Percentiles rank a stretch among this genome's conserved stretches.
These are phyloP conservation scores for Diaporthe aspalathi DNA, from an alignment of 2,329 filamentous ascomycete genomes.

Conservation along the genomic window DNA sequence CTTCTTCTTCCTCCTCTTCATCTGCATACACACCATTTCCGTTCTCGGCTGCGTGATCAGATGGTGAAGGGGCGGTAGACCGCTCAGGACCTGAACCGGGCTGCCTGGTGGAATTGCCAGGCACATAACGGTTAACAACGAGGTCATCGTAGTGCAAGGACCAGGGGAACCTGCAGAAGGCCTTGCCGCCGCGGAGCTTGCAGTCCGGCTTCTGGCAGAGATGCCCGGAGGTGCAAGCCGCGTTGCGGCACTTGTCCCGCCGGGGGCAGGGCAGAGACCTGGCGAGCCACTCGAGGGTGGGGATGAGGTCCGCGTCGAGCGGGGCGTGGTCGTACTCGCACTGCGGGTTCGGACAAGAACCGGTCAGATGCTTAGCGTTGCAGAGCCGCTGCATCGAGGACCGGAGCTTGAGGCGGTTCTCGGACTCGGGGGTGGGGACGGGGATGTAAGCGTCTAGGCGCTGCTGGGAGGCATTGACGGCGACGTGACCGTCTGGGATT, in stretches of 20 bases:
- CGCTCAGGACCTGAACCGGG: neutral
- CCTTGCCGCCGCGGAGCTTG: slow-evolving; percentile 47
- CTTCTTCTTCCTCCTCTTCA: slow-evolving; percentile 2
- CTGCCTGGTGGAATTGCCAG: neutral
- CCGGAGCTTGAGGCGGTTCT: slow-evolving; percentile 42
- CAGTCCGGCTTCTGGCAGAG: slow-evolving; percentile 49
- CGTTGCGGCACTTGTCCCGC: slow-evolving; percentile 44
- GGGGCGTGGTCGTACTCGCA: slow-evolving; percentile 48
- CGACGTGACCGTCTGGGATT: slow-evolving; percentile 45
- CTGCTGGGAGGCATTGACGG: slow-evolving; percentile 45
- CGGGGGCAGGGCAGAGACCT: slow-evolving; percentile 47
- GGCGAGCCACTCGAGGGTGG: slow-evolving; percentile 45
- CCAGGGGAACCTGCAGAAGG: slow-evolving; percentile 45
- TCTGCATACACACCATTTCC: neutral
- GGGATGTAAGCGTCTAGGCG: slow-evolving; percentile 48
- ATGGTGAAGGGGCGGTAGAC: slow-evolving; percentile 5
- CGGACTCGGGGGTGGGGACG: slow-evolving; percentile 38
- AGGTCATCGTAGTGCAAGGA: slow-evolving; percentile 43
- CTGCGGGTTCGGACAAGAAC: slow-evolving; percentile 43
- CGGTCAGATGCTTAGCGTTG: slow-evolving; percentile 32
- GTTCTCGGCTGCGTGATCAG: neutral
- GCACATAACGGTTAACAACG: slow-evolving; percentile 19
- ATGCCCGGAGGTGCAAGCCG: slow-evolving; percentile 46
- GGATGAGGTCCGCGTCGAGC: slow-evolving; percentile 44
- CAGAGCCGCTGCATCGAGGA: slow-evolving; percentile 42